Base-by-base conservation (phyloP, 352 stramenopile genomes). In the Globisporangium recalcitrans region DNA sequence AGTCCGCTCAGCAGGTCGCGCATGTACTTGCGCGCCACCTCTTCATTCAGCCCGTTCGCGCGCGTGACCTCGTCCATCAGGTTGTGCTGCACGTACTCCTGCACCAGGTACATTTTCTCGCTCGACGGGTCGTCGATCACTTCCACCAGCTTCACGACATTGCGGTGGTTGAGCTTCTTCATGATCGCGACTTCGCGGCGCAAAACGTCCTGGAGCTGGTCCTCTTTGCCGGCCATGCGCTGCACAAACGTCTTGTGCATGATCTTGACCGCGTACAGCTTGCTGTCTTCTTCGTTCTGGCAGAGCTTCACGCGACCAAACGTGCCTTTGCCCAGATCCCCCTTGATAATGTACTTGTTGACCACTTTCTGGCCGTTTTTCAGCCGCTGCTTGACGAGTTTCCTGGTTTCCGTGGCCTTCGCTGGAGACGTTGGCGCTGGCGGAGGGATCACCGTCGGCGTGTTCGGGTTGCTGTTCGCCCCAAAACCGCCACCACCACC, bases 31-130 rank as follows among this genome's bases (percentile, higher is more conserved):
- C 87, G 73, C 29, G 87, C 83, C 6, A 91, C 57, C 7, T 80
- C 71, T 46, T 94, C 85, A 53, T 47, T 79, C 10, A 97, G 65
- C 0, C 80, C 80, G 21, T 88, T 74, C 7, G 77, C 65, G 32
- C 75, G 65, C 10, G 84, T 92, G 8, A 96, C 72, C 64, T 97
- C 85, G 67, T 97, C 90, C 68, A 98, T 88, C 24, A 97, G 76
- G 48, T 96, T 97, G 64, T 91, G 87, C 67, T 97, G 87, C 38
- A 96, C 87, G 70, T 98, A 98, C 68, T 98, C 93, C 57, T 97
- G 84, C 32, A 98, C 92, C 0, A 98, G 75, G 65, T 98, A 98
- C 71, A 98, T 93, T 64, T 98, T 97, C 69, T 98, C 90, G 26
- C 88, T 92, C 26, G 86, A 90, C 5, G 88, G 90, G 53, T 98